Percentiles rank a stretch among this genome's conserved stretches.
Evolutionary conservation across 1,284 basidiomycete genomes (phyloP).

Genomic region (Cutaneotrichosporon mucoides): DNA sequence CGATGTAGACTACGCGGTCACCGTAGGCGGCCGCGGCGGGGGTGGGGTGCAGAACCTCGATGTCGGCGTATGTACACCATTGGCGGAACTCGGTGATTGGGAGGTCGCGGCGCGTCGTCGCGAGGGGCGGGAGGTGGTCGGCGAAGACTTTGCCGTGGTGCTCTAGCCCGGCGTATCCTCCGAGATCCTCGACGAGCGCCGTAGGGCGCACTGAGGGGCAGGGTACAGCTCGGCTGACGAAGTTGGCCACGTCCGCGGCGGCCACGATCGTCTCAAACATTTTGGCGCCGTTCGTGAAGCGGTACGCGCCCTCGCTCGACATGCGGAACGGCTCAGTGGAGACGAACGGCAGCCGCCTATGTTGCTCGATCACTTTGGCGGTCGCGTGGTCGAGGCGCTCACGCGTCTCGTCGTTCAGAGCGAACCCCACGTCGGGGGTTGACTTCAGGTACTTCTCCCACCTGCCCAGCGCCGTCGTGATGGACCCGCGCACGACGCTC

Average conservation of each 20-base stretch:
- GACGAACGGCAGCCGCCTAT: not conserved
- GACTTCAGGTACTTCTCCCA: not conserved
- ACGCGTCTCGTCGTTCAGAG: not conserved
- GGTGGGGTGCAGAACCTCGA: not conserved
- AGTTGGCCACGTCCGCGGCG: not conserved
- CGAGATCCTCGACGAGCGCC: not conserved
- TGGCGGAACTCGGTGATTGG: not conserved
- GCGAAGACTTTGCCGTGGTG: not conserved
- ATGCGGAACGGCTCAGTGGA: not conserved
- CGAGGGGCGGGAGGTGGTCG: not conserved
- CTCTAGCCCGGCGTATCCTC: not conserved
- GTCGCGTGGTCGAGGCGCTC: not conserved
- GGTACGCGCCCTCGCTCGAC: not conserved
- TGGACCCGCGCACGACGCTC: not conserved
- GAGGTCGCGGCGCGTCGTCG: not conserved
- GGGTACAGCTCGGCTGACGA: no score
- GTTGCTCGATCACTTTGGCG: not conserved
- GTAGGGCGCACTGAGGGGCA: no score
- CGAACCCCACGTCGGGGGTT: not conserved
- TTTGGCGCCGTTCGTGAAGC: not conserved
- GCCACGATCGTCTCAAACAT: not conserved
- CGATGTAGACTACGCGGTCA: conserved; percentile 3
- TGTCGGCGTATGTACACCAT: conserved; percentile 1
- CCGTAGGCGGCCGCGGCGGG: not conserved
- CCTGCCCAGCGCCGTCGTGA: not conserved